Evolutionary conservation across 257 asterid species (phyloP), one percentile per base, ranked within the genome.

Genomic region (Salvia rosmarinus): DNA sequence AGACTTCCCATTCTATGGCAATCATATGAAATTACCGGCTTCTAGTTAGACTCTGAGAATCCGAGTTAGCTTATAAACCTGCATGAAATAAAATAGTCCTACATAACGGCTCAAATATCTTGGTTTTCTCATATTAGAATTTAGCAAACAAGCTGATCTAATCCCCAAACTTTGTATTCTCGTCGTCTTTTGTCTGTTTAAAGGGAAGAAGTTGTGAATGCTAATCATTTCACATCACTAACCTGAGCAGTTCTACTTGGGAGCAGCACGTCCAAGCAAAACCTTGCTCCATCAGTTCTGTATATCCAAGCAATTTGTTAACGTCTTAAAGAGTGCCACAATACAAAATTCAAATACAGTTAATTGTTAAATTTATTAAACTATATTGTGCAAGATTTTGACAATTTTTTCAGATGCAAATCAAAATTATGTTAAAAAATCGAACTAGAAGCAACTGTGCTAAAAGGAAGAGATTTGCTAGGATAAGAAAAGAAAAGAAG

Each of bases 211-310:
- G 42, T 23, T 23, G 68, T 40, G 46, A 64, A 50, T 64, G 68
- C 62, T 23, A 16, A 19, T 10, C 32, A 76, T 73, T 52, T 75
- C 35, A 35, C 12, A 67, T 42, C 71, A 52, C 90, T 60, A 55
- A 94, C 96, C 98, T 91, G 99, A 67, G 96, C 96, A 59, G 93
- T 91, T 88, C 98, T 85, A 77, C 93, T 85, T 46, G 98, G 99
- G 63, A 94, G 80, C 68, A 77, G 81, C 73, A 94, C 82, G 70
- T 94, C 96, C 81, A 94, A 75, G 86, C 95, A 86, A 77, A 62
- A 81, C 66, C 91, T 84, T 78, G 82, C 63, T 68, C 98, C 95
- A 76, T 89, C 98, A 73, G 80, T 80, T 81, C 99, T 94, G 87
- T 82, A 80, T 68, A 21, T 46, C 56, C 72, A 70, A 52, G 32